Evolutionary conservation across 306 rosid genomes (phyloP), one percentile per base, ranked within the genome.

Genomic region (Rosa persica): DNA sequence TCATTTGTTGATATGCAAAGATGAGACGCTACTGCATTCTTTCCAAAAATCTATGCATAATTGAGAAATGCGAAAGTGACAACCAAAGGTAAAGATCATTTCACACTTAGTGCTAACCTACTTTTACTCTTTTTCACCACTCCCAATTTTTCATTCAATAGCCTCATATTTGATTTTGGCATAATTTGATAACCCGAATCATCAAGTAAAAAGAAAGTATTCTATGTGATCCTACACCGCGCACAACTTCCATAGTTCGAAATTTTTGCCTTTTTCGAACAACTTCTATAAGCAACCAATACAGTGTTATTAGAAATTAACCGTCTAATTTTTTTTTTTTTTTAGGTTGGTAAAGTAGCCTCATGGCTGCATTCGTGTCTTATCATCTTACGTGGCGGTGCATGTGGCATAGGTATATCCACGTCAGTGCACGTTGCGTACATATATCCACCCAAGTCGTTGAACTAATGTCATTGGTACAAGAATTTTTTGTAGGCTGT

Each of bases 161-260:
- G 23, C 75, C 20, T 55, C 52, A n/a, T 72, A 62, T 30, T 62
- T 64, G n/a, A 30, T 44, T 39, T 30, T 60, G 46, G 46, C 67
- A 15, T 46, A 46, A 75, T 46, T 46, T 75, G 22, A 12, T 20
- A 44, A 19, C 48, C 77, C 60, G 61, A 46, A 47, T 47, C 47
- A 20, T 64, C 7, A 64, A 51, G 57, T 25, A 52, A 27, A 83
- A 75, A 62, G 15, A 44, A 70, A 79, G 48, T 9, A 23, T 75
- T 22, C 5, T 78, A 79, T 70, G 80, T 62, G 62, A 70, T 78
- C 77, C n/a, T 20, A 42, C 73, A 22, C 36, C 22, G n/a, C 38
- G 19, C 46, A 39, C 61, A 67, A 48, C 67, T 58, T 78, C 55
- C 66, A 34, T 48, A 44, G 23, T 61, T 34, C 62, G 4, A 34